Base-by-base conservation (phyloP, 805 yeast genomes). In the Trichomonascus vanleenenianus region DNA sequence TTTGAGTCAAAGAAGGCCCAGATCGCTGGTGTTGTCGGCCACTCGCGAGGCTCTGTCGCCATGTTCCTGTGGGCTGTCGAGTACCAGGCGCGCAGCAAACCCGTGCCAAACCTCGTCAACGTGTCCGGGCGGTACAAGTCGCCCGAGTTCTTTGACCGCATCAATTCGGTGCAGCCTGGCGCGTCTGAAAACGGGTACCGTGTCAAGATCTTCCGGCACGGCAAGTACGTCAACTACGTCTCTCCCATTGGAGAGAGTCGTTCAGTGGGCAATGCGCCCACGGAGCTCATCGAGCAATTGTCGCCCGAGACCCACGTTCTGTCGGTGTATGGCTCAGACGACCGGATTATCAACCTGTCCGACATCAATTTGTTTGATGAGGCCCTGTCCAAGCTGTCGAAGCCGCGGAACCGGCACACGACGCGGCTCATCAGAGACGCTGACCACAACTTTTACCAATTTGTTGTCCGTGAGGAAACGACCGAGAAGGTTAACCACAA, bases 401-500 rank as follows among this genome's bases (percentile, higher is more conserved):
- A 70, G 2, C 50, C 50, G 22, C 41, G 31, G 34, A 64, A 74
- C 3, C 76, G 88, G 16, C 81, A 83, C 53, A 67, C 71, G 2
- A 65, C 87, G 44, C 67, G 69, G 32, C 60, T 85, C 6, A 66
- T 89, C 9, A 75, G 76, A 1, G 70, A 68, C 39, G 96, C 95
- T 0, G 89, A 86, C 59, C 97, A 89, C 62, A 85, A 84, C 56
- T 88, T 74, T 57, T 83, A 74, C 57, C 91, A 93, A 1, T 56
- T 61, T 2, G 64, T 55, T 8, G 27, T 22, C 7, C 27, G 27
- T 4, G 67, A 73, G 39, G 12, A 68, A 65, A 30, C 61, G 46
- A 4, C 43, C 44, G 31, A 54, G 22, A 19, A 37, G 31, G 76
- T 79, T 39, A 84, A 85, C 58, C 84, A 77, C 63, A 80, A 76